Percentiles rank a stretch among this genome's conserved stretches.
Conservation (phyloP, 2,329 filamentous ascomycete genomes). For the Ceratocystis eucalypticola region DNA sequence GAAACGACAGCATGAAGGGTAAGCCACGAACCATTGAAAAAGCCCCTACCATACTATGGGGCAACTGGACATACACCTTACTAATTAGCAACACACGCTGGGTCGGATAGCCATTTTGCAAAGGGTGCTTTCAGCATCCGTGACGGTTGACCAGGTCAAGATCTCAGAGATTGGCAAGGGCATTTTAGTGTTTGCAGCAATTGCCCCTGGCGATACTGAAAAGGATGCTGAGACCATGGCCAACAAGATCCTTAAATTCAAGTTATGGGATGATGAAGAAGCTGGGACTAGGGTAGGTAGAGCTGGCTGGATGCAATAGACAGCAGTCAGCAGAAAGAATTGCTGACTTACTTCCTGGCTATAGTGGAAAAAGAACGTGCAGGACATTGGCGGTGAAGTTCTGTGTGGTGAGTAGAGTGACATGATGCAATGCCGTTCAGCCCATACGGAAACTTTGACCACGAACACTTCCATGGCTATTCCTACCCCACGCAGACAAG, state of each 20-base stretch:
- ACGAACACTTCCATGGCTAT: no score
- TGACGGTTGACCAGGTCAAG: conserved; percentile 81
- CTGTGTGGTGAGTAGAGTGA: conserved; percentile 59
- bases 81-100: not conserved
- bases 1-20: no score
- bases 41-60: no score
- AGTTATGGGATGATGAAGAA: conserved; percentile 74
- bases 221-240: conserved; percentile 79
- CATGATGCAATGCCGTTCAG: not conserved
- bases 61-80: not conserved
- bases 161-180: conserved; percentile 86
- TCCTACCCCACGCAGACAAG: no score
- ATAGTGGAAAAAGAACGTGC: conserved; percentile 81
- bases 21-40: no score
- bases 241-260: conserved; percentile 75
- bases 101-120: conserved; percentile 68
- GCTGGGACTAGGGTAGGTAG: conserved; percentile 46
- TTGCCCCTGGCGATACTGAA: conserved; percentile 78
- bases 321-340: not conserved
- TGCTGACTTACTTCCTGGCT: not conserved
- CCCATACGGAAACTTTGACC: no score
- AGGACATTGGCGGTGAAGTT: conserved; percentile 79
- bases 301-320: conserved; percentile 10
- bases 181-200: conserved; percentile 77
- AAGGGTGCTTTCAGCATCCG: conserved; percentile 85